These are phyloP conservation scores for Rhynchospora pubera DNA, from an alignment of 176 grass and related monocot genomes.

Conservation along the genomic window DNA sequence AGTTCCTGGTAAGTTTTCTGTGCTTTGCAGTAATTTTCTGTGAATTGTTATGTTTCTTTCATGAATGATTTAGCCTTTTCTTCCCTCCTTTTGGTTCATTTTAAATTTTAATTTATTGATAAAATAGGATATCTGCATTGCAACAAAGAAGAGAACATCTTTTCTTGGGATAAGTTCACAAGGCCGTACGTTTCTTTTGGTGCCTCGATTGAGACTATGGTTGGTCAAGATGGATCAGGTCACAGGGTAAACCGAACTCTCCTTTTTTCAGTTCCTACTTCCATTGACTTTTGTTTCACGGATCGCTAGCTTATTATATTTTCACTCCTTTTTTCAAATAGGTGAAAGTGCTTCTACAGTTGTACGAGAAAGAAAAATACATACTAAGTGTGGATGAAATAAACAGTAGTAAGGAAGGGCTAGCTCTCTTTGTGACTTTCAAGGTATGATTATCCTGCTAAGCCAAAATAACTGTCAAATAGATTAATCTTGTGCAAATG, in stretches of 20 bases:
- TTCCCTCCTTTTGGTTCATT: not conserved
- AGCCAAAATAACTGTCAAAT: not conserved
- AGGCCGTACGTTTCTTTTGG: slow-evolving; percentile 67
- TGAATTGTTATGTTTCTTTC: not conserved
- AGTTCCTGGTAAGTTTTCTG: slow-evolving; percentile 98
- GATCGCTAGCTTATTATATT: not conserved
- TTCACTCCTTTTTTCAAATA: slow-evolving; percentile 26
- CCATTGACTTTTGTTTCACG: not conserved
- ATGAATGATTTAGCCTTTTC: not conserved
- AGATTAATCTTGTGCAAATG: not conserved
- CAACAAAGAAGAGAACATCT: slow-evolving; percentile 82
- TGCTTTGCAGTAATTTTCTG: no score
- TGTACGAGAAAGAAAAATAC: slow-evolving; percentile 74
- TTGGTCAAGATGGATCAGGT: slow-evolving; percentile 40
- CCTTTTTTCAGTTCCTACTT: not conserved
- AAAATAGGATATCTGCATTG: slow-evolving; percentile 57
- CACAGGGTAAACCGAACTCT: slow-evolving; percentile 34
- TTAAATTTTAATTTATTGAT: slow-evolving; percentile 6
- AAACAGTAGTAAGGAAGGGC: slow-evolving; percentile 8
- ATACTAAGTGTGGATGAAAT: slow-evolving; percentile 47
- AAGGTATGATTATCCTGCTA: slow-evolving; percentile 34
- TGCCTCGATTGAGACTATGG: slow-evolving; percentile 62
- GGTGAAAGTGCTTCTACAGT: slow-evolving; percentile 48
- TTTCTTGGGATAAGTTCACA: slow-evolving; percentile 85
- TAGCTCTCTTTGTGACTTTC: slow-evolving; percentile 53